Evolutionary conservation across 805 yeast genomes (phyloP), one percentile per base, ranked within the genome.

Genomic region (Debaryomyces tyrocola): DNA sequence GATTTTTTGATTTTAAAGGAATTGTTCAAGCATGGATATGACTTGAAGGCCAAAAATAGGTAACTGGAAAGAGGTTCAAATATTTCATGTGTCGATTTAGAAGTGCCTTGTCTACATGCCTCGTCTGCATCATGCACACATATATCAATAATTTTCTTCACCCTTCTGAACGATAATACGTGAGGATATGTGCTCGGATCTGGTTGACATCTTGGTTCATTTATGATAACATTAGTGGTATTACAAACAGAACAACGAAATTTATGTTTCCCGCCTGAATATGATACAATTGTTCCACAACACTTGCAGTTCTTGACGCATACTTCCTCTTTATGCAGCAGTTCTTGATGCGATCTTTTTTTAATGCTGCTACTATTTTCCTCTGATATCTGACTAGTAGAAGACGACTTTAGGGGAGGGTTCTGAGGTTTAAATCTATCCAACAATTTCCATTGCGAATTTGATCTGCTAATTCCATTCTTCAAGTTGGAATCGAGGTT

Each of bases 221-320:
- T 12, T 7, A 47, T 52, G 14, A 69, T 41, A 10, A 67, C 50
- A 28, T 69, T 67, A 1, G 81, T 80, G 5, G 84, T 76, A 33
- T 70, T 74, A 56, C 96, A 87, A 4, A 80, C 70, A 0, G 83
- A 70, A 57, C 96, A 87, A 47, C 78, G 75, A 58, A 79, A 83
- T 46, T 71, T 71, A n/a, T 46, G 33, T 8, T 65, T 47, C 12
- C 50, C 55, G 20, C 50, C 53, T 1, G 70, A 67, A 41, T 63
- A 64, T 1, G 67, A 55, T 20, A 72, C 50, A 1, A 70, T 48
- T 2, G 67, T 64, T 4, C 70, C 72, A 51, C 77, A 73, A 47
- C 77, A 73, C 10, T 55, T 55, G 48, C 77, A 73, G 41, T 60
- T 60, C 28, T 57, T 54, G 11, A 68, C 60, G 12, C 28, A 18